phyloP scores from a whole-genome alignment of 768 basidiomycete genomes.

The Boletellus ananiceps region DNA sequence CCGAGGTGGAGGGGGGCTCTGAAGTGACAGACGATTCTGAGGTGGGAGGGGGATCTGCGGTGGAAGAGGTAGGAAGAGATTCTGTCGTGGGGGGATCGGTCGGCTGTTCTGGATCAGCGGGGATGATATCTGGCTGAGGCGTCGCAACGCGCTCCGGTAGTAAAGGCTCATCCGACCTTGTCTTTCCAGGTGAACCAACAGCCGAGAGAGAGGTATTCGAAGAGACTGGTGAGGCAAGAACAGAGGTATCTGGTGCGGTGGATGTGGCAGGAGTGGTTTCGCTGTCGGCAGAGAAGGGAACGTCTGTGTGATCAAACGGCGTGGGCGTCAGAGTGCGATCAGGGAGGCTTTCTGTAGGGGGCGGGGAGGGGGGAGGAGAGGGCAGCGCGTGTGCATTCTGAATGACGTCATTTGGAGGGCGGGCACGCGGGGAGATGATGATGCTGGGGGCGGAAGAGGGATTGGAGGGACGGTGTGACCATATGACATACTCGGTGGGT shows the following conservation, averaged over 20 bases:
- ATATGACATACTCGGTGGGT: slow-evolving; percentile 51
- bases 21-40: neutral
- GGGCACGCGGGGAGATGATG: slow-evolving; percentile 62
- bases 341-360: slow-evolving; percentile 11
- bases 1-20: slow-evolving; percentile 1
- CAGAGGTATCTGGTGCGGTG: slow-evolving; percentile 44
- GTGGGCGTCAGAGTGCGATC: slow-evolving; percentile 5
- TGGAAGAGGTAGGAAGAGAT: slow-evolving; percentile 4
- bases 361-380: slow-evolving; percentile 48
- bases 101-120: slow-evolving; percentile 3
- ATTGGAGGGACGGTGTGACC: slow-evolving; percentile 66
- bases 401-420: slow-evolving; percentile 57
- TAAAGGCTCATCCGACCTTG: slow-evolving; percentile 3
- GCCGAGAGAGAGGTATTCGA: slow-evolving; percentile 56
- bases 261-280: slow-evolving; percentile 49
- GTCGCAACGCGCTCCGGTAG: slow-evolving; percentile 13
- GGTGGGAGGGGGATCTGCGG: slow-evolving; percentile 2
- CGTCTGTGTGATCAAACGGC: slow-evolving; percentile 28
- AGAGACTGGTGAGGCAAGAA: slow-evolving; percentile 53
- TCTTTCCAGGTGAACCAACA: slow-evolving; percentile 21
- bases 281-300: slow-evolving; percentile 42
- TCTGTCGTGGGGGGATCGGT: neutral
- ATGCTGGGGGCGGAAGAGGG: slow-evolving; percentile 63
- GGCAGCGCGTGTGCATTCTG: slow-evolving; percentile 48
- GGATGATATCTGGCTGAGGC: slow-evolving; percentile 6